Conservation (phyloP, 345 rosid genomes). For the Pelargonium nanum region DNA sequence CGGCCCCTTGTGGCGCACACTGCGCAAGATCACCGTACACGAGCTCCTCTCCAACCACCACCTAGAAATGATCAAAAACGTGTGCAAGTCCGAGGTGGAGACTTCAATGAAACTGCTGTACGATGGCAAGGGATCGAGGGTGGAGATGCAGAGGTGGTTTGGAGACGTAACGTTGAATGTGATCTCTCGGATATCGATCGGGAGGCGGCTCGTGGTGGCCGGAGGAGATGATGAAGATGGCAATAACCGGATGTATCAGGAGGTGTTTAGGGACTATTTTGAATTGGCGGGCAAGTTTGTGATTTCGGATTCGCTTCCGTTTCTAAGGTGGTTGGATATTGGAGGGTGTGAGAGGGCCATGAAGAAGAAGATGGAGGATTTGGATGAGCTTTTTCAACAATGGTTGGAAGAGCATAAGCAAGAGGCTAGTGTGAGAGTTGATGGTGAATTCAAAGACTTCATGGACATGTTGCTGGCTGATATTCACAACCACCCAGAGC, state of each 20-base stretch:
- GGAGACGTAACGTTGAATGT: constrained; percentile 16
- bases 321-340: constrained; percentile 24
- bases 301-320: constrained; percentile 22
- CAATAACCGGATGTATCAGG: background rate
- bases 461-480: constrained; percentile 20
- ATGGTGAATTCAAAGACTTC: constrained; percentile 21
- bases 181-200: constrained; percentile 15
- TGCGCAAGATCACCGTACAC: constrained; percentile 49
- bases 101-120: constrained; percentile 16
- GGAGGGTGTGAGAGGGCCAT: constrained; percentile 24
- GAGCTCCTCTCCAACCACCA: constrained; percentile 54
- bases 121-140: constrained; percentile 4
- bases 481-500: constrained; percentile 6
- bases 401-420: constrained; percentile 36
- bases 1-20: constrained; percentile 51
- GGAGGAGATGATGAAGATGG: background rate
- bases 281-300: constrained; percentile 16
- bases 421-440: background rate
- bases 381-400: constrained; percentile 14
- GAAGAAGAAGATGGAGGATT: constrained; percentile 16
- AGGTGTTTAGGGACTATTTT: constrained; percentile 4
- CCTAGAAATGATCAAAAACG: constrained; percentile 39
- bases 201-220: constrained; percentile 8
- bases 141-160: constrained; percentile 29
- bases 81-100: constrained; percentile 25